phyloP scores from a whole-genome alignment of 208 protist genomes.

The Trypanosoma boissoni region DNA sequence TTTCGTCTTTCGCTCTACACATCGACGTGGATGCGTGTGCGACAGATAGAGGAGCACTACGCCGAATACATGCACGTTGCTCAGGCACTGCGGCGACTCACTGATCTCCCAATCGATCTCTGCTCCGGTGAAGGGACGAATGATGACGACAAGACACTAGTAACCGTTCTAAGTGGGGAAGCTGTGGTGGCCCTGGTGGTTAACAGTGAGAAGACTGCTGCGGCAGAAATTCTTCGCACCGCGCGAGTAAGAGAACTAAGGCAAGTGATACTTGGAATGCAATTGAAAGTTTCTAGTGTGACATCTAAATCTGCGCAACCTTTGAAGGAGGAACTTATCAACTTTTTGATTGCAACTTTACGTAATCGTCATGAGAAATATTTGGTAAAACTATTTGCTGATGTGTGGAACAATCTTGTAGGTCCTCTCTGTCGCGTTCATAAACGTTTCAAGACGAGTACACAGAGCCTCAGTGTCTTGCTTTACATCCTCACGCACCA shows the following conservation, averaged over 20 bases:
- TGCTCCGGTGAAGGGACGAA: not conserved
- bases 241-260: conserved; percentile 12
- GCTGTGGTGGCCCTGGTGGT: not conserved
- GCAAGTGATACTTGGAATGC: not conserved
- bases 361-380: not conserved
- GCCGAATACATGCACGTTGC: conserved; percentile 51
- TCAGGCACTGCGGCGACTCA: conserved; percentile 25
- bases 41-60: conserved; percentile 46
- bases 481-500: conserved; percentile 41
- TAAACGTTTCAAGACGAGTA: conserved; percentile 22
- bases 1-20: conserved; percentile 49
- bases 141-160: conserved; percentile 1
- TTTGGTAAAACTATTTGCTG: conserved; percentile 25
- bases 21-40: conserved; percentile 33
- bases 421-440: conserved; percentile 47
- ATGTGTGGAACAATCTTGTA: conserved; percentile 49
- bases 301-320: not conserved
- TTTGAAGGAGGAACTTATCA: conserved; percentile 54
- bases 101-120: not conserved
- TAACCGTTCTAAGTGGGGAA: conserved; percentile 10
- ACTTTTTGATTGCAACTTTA: conserved; percentile 22
- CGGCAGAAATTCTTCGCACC: conserved; percentile 10
- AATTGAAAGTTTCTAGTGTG: not conserved
- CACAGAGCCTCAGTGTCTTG: conserved; percentile 32
- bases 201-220: not conserved